Evolutionary conservation across 345 rosid genomes (phyloP), one percentile per base, ranked within the genome.

Genomic region (Hypericum perforatum): DNA sequence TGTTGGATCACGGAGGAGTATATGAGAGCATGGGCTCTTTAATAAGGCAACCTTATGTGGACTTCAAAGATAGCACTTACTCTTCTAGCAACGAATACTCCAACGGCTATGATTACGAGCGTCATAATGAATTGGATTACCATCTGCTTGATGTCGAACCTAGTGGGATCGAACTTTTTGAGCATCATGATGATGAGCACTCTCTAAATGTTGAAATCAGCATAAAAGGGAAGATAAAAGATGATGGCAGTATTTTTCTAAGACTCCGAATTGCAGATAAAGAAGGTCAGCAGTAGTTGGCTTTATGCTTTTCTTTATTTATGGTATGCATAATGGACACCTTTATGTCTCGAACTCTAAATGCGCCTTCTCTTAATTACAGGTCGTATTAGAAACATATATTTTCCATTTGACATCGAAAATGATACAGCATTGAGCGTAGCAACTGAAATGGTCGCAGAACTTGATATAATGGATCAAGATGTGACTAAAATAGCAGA

Each of bases 371-470:
- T 58, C 4, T 22, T 22, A 22, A 22, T 22, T 64, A 65, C 76
- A 88, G 98, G 91, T 53, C 77, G 61, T 39, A 73, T 83, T 39
- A 71, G 97, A 37, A 88, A 88, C 66, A 92, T 92, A 61, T 76
- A 92, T 70, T 92, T 92, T 71, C 95, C 85, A 0, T 92, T 92
- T 8, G 94, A 83, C 45, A 50, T 76, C 39, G 85, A 81, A 48
- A 80, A 48, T 0, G 97, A 92, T 54, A 83, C 94, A 37, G 97
- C 98, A 12, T 63, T 82, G 37, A 85, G 85, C 37, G 98, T 92
- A 39, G 94, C 98, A 16, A 76, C 78, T n/a, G 98, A 92, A 72
- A 92, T 92, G 98, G 89, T 88, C 32, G 82, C 85, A 1, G 98
- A 92, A 53, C 75, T 92, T 54, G 98, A 92, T 67, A 80, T 92